Percentiles rank a stretch among this genome's conserved stretches.
Evolutionary conservation across 768 basidiomycete genomes (phyloP).

Genomic region (Phlebiopsis flavidoalba): DNA sequence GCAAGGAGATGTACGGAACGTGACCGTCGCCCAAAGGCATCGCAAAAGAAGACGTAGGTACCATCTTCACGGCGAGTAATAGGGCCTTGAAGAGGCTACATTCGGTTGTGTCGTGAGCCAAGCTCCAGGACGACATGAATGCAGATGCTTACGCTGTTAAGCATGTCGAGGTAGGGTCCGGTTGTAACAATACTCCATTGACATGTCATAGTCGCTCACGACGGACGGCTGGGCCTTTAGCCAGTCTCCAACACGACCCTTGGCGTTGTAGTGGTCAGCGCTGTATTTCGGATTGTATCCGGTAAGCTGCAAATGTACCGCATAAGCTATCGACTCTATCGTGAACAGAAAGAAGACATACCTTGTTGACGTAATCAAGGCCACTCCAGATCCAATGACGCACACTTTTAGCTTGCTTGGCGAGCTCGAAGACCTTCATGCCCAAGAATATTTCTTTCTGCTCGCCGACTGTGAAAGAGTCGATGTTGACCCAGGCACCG

Average conservation of each 20-base stretch:
- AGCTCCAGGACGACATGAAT: not conserved
- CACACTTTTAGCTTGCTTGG: conserved; percentile 26
- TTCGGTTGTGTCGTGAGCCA: conserved; percentile 6
- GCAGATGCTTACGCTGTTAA: not conserved
- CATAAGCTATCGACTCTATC: not conserved
- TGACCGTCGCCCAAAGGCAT: conserved; percentile 21
- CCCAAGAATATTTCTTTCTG: conserved; percentile 33
- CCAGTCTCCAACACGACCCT: conserved; percentile 4
- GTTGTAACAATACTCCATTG: conserved; percentile 7
- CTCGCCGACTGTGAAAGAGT: conserved; percentile 32
- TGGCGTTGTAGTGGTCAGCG: conserved; percentile 23
- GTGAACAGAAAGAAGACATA: conserved; percentile 10
- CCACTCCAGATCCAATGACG: conserved; percentile 36
- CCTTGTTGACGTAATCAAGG: conserved; percentile 34
- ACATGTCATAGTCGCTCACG: not conserved
- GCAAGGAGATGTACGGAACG: conserved; percentile 22
- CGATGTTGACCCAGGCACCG: conserved; percentile 32
- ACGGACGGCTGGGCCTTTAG: not conserved
- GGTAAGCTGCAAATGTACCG: not conserved
- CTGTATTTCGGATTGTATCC: conserved; percentile 13
- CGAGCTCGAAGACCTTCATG: conserved; percentile 35
- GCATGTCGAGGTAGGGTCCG: conserved; percentile 17
- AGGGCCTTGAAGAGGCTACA: conserved; percentile 15
- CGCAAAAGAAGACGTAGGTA: conserved; percentile 23
- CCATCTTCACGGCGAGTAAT: conserved; percentile 20